phyloP scores from a whole-genome alignment of 2,329 filamentous ascomycete species.

The Colletotrichum zoysiae region DNA sequence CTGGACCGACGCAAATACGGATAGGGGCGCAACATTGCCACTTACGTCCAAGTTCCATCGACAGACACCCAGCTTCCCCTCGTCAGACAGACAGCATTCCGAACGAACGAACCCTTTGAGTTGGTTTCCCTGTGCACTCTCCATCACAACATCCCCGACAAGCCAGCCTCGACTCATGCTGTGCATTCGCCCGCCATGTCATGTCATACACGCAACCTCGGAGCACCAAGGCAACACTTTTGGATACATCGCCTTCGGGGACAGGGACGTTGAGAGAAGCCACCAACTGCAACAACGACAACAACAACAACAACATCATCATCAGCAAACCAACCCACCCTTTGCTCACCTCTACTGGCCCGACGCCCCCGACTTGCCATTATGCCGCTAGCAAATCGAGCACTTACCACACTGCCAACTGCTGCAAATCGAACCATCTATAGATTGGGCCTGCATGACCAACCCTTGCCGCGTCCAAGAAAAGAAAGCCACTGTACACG shows the following conservation, averaged over 20 bases:
- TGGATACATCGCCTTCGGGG: neutral
- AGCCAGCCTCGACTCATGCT: neutral
- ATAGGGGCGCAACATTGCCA: neutral
- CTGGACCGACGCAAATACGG: neutral
- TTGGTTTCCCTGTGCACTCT: neutral
- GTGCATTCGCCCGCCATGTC: neutral
- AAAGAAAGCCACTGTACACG: slow-evolving; percentile 6
- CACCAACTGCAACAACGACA: no score
- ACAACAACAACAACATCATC: no score
- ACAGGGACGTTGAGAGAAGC: neutral
- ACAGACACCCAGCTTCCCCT: neutral
- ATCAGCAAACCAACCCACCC: slow-evolving; percentile 1
- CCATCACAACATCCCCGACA: neutral
- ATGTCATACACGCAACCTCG: slow-evolving; percentile 4
- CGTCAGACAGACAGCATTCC: neutral
- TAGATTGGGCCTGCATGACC: neutral
- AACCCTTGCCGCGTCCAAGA: slow-evolving; percentile 8
- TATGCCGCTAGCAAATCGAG: neutral
- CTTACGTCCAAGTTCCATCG: neutral
- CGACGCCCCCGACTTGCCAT: neutral
- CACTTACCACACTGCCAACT: neutral
- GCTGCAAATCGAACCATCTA: neutral
- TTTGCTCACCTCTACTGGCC: neutral
- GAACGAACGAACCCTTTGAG: neutral
- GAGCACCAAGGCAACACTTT: neutral